Percentiles rank a stretch among this genome's conserved stretches.
These are phyloP conservation scores for Phalaenopsis equestris DNA, from an alignment of 106 monocot species.

Conservation along the genomic window DNA sequence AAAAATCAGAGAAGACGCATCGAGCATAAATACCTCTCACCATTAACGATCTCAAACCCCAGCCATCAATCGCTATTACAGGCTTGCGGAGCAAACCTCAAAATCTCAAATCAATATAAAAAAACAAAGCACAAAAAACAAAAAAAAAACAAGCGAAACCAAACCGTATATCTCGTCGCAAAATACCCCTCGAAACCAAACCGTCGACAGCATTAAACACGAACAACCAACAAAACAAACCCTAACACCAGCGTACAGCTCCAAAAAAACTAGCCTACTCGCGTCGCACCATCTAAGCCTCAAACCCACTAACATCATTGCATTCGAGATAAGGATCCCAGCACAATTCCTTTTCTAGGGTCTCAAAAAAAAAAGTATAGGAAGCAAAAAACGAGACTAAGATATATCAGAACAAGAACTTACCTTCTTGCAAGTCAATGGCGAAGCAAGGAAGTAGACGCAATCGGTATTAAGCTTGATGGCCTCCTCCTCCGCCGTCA, in stretches of 20 bases:
- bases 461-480: conserved; percentile 17
- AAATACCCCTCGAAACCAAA: no score
- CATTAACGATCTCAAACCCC: no score
- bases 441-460: conserved; percentile 20
- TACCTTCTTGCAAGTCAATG: conserved; percentile 18
- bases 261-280: background rate
- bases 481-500: conserved; percentile 17
- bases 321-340: background rate
- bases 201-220: background rate
- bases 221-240: background rate
- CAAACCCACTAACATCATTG: background rate
- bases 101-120: no score
- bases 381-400: background rate
- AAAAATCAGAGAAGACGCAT: no score
- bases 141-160: no score
- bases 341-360: background rate
- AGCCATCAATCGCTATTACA: no score
- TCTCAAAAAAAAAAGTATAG: background rate
- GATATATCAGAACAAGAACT: background rate
- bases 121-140: no score
- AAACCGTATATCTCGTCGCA: background rate
- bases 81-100: no score
- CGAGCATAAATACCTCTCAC: no score
- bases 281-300: background rate
- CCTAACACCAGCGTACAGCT: background rate